phyloP scores from a whole-genome alignment of 257 asterid species.

The Petrea volubilis region DNA sequence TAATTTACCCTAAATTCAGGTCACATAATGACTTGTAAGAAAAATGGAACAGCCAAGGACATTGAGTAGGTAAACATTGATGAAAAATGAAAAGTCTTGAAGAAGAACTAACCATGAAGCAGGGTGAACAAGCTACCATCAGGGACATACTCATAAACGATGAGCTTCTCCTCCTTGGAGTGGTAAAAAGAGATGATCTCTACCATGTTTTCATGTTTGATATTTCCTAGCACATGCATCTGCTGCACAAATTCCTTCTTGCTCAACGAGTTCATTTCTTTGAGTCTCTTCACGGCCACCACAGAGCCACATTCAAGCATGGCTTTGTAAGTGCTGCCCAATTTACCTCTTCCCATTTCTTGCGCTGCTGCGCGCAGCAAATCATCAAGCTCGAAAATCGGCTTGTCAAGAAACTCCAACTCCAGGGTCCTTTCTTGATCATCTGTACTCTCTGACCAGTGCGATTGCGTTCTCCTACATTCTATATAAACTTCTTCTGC shows the following conservation, averaged over 20 bases:
- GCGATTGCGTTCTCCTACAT: constrained; percentile 18
- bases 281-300: constrained; percentile 72
- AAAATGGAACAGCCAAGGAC: too few relatives aligned
- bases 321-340: constrained; percentile 72
- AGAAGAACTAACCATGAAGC: constrained; percentile 53
- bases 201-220: constrained; percentile 53
- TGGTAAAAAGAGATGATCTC: constrained; percentile 56
- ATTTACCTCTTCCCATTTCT: constrained; percentile 56
- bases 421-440: constrained; percentile 45
- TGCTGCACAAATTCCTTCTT: constrained; percentile 63
- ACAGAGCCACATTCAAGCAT: constrained; percentile 53
- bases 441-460: constrained; percentile 44
- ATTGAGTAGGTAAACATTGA: too few relatives aligned
- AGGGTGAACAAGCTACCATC: constrained; percentile 50
- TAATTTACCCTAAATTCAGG: too few relatives aligned
- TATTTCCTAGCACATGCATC: constrained; percentile 51
- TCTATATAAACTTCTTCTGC: constrained; percentile 37
- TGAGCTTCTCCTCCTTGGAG: constrained; percentile 68
- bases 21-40: too few relatives aligned
- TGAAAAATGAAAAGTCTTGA: too few relatives aligned
- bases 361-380: constrained; percentile 66
- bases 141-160: constrained; percentile 53
- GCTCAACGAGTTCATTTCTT: constrained; percentile 34
- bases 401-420: constrained; percentile 44
- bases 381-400: constrained; percentile 63